phyloP scores from a whole-genome alignment of 352 stramenopile species.

The Phytophthora pluvialis region DNA sequence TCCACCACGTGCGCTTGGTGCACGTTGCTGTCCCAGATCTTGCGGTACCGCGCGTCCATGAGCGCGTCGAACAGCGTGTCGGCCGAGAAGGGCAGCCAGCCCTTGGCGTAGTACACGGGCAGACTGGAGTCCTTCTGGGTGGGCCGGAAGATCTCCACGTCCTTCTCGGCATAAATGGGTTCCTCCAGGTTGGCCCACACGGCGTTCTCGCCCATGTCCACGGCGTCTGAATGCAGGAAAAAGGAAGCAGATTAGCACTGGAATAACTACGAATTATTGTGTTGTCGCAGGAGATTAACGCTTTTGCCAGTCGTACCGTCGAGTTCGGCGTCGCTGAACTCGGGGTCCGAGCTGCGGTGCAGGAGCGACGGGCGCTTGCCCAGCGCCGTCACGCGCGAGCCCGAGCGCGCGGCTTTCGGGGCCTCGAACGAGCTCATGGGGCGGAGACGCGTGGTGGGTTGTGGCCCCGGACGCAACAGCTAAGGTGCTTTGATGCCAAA shows the following conservation, averaged over 20 bases:
- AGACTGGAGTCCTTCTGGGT: constrained; percentile 56
- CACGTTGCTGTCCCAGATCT: constrained; percentile 59
- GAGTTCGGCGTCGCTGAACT: constrained; percentile 63
- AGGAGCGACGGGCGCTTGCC: constrained; percentile 41
- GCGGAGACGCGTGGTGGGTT: constrained; percentile 6
- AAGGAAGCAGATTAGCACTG: neutral
- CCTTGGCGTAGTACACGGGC: constrained; percentile 74
- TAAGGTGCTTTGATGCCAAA: constrained; percentile 5
- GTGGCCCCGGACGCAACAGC: constrained; percentile 4
- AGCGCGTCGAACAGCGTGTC: constrained; percentile 76
- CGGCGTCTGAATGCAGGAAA: constrained; percentile 45
- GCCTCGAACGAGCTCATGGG: constrained; percentile 50
- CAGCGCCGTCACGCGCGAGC: constrained; percentile 24
- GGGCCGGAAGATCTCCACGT: constrained; percentile 76
- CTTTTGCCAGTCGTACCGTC: constrained; percentile 41
- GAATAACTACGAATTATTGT: neutral
- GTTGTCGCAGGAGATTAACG: constrained; percentile 13
- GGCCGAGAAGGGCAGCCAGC: constrained; percentile 70
- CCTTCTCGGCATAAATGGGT: constrained; percentile 74
- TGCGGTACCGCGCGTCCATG: constrained; percentile 65
- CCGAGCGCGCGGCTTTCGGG: constrained; percentile 7
- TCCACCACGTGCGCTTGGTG: constrained; percentile 60
- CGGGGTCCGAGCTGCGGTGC: constrained; percentile 70
- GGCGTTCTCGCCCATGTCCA: constrained; percentile 73
- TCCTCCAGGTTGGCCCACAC: constrained; percentile 68